Evolutionary conservation across 495 filamentous ascomycete genomes (phyloP), one percentile per base, ranked within the genome.

Genomic region (Pyrenopolyporus hunteri): DNA sequence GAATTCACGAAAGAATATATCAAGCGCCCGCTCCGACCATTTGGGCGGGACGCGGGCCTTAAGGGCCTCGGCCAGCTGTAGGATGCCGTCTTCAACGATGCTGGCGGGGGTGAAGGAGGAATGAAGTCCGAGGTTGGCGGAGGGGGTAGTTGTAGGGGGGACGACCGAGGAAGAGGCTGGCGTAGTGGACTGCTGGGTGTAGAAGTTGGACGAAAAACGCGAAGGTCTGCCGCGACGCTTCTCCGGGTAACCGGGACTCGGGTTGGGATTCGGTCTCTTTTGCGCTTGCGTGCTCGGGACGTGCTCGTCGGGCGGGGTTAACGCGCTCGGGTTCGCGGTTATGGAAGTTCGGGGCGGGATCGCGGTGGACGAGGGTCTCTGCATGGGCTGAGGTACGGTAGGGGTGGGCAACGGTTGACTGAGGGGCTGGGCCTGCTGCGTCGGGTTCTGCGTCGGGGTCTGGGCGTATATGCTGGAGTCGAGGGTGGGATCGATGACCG

Each of bases 1-100:
- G 35, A 82, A 82, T 25, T 82, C 79, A 19, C 70, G 70, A 57
- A 82, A 82, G 57, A 82, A 76, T 6, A 80, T 72, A 43, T 82
- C 79, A 14, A 82, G 65, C 0, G 79, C 79, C 64, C 79, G 78
- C 53, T 82, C 79, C 3, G 75, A 62, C 78, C 78, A 82, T 23
- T 57, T 68, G 0, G 70, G 69, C 6, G 61, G 57, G 49, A 26
- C 44, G 10, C 59, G 63, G 8, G 57, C 64, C 60, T 48, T 67
- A n/a, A 76, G 64, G 16, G 72, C 72, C 28, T 77, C 75, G 23
- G 71, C 66, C 1, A 79, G 53, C 16, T 68, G 59, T 16, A 70
- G 32, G 45, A 77, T 56, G 57, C 59, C 49, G 37, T 70, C 72
- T 32, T 73, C 70, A 6, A 74, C 26, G 1, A 67, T 33, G 19